Percentiles rank a stretch among this genome's conserved stretches.
Conservation (phyloP, 2,329 filamentous ascomycete species). For the Samsoniella hepiali region DNA sequence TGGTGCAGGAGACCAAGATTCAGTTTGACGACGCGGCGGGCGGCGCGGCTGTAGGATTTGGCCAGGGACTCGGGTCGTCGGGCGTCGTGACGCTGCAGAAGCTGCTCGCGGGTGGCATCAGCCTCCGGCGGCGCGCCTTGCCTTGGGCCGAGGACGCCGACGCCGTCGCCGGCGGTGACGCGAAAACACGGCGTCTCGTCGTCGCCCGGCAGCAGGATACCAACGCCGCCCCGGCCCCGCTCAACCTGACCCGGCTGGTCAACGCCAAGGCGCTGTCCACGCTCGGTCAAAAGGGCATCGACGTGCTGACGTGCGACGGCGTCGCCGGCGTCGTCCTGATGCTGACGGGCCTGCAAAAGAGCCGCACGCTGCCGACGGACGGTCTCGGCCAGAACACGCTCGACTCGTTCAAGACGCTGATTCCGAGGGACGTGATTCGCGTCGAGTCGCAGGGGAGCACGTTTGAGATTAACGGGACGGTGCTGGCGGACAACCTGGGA, state of each 20-base stretch:
- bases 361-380: conserved; percentile 23
- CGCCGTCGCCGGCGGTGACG: background rate
- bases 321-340: conserved; percentile 32
- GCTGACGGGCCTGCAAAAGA: conserved; percentile 25
- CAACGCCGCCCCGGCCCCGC: background rate
- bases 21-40: conserved; percentile 34
- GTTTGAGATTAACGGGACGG: conserved; percentile 28
- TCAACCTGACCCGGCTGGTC: conserved; percentile 29
- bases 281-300: conserved; percentile 29
- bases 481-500: conserved; percentile 24
- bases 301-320: conserved; percentile 33
- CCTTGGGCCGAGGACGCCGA: background rate
- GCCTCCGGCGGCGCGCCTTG: conserved; percentile 5
- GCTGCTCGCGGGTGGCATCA: conserved; percentile 26
- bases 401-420: conserved; percentile 23
- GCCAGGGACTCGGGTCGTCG: conserved; percentile 33
- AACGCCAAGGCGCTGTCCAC: conserved; percentile 30
- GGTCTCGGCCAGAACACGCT: conserved; percentile 19
- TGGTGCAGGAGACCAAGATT: conserved; percentile 26
- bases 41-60: conserved; percentile 35
- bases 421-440: conserved; percentile 28
- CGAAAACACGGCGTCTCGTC: background rate
- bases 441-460: conserved; percentile 27
- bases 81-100: conserved; percentile 31
- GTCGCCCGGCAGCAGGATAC: background rate